Evolutionary conservation across 1,284 basidiomycete genomes (phyloP).

Genomic region (Naganishia sp.): DNA sequence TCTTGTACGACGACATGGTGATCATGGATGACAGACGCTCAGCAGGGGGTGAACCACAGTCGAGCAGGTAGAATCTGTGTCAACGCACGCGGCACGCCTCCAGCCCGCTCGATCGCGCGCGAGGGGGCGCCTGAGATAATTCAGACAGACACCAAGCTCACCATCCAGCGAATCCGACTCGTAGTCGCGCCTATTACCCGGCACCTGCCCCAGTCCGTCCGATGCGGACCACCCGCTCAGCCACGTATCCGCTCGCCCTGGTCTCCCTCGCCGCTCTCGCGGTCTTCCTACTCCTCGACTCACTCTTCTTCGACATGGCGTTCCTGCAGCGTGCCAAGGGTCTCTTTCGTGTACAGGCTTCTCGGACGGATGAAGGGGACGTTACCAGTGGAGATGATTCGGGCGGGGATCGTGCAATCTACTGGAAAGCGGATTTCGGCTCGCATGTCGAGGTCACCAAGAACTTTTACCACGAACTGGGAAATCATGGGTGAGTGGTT

Average conservation of each 20-base stretch:
- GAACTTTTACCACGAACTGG: slow-evolving; percentile 21
- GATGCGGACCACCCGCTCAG: slow-evolving; percentile 4
- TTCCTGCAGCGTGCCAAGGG: slow-evolving; percentile 12
- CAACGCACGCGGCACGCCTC: background rate
- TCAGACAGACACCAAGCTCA: background rate
- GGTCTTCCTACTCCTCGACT: background rate
- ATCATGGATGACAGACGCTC: no score
- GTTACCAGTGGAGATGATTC: background rate
- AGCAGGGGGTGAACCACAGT: background rate
- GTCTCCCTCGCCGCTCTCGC: background rate
- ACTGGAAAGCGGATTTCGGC: slow-evolving; percentile 20
- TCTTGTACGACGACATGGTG: slow-evolving; percentile 10
- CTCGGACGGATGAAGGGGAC: background rate
- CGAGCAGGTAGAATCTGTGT: slow-evolving; percentile 2
- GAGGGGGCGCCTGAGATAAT: background rate
- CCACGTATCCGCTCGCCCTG: background rate
- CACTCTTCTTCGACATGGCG: slow-evolving; percentile 18
- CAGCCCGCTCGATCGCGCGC: background rate
- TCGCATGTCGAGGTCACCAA: background rate
- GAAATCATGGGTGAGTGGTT: slow-evolving; percentile 17
- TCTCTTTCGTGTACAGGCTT: background rate
- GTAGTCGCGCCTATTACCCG: no score
- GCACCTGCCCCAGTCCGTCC: background rate
- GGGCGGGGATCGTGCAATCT: background rate
- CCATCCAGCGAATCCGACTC: no score